Base-by-base conservation (phyloP, 176 grass and related monocot genomes). In the Aegilops bicornis region DNA sequence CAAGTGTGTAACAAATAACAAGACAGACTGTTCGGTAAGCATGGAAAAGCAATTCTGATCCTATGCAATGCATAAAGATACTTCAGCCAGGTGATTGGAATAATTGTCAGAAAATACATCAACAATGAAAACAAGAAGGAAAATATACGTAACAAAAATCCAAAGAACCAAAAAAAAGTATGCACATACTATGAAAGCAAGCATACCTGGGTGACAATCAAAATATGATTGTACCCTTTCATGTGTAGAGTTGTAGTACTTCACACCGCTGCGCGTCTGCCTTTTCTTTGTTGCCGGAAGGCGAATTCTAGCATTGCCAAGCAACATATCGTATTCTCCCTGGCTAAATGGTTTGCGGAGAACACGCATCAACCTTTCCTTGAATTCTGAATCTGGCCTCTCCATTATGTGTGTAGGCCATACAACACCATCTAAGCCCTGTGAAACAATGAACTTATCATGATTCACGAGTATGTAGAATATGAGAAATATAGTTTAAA, bases 151-250 rank as follows among this genome's bases (percentile, higher is more conserved):
- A 68, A 84, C n/a, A 25, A 37, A 68, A 31, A n/a, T 62, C 20
- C 22, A 73, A 76, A 47, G 30, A 66, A 83, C 13, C 50, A 17
- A 35, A 52, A 64, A 47, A 66, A 78, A 36, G 11, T 78, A 52
- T 48, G 62, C 33, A 19, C 74, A 64, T n/a, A 13, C 24, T 33
- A 70, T 37, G 79, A 78, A 78, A 78, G 52, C 77, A 79, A 79
- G 6, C 76, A 62, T 90, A 98, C 96, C 96, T 32, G 96, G 96
- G 69, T 91, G 68, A 33, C 37, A 25, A 76, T 95, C 93, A 63
- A 94, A 89, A 84, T 92, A 94, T 69, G 93, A 98, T 58, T 23
- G 73, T 10, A 90, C 91, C 68, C 69, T 79, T 64, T 79, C 77
- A 40, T 94, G 58, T n/a, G 79, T 68, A 32, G 67, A 32, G 69